Base-by-base conservation (phyloP, 805 yeast genomes). In the Candida parachauliodes region DNA sequence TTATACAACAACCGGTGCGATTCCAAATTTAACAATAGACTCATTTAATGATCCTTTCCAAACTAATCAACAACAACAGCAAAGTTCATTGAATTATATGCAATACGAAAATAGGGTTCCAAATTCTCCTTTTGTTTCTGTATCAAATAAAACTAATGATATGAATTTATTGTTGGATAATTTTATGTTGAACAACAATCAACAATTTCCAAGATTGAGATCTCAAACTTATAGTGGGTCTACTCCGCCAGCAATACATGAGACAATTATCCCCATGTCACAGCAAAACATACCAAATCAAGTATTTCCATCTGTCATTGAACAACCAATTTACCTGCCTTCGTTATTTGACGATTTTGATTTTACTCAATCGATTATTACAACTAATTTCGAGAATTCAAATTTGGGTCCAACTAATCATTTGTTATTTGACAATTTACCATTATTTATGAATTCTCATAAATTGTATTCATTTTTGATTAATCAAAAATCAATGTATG, bases 351-450 rank as follows among this genome's bases (percentile, higher is more conserved):
- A 84, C 52, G 79, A 81, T 42, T 62, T 78, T 28, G 82, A 82
- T 45, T 78, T 82, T 40, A 60, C 74, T 20, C 65, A 72, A 25
- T 62, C 82, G 28, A 70, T 76, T 28, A 70, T 83, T 63, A 81
- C 83, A n/a, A 79, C 89, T 2, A 77, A 84, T 28, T 78, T 79
- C 48, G 83, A 81, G 38, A 87, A 83, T 51, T 72, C 85, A 3
- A 66, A 78, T 31, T 55, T 87, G 47, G 79, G 84, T 12, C 94
- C 95, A 12, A 80, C 95, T 1, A 77, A 83, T 47, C 79, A 87
- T 9, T 68, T 91, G 31, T 71, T 89, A 46, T 68, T 93, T 38
- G 85, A 88, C 31, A 88, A 89, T 52, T 71, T 91, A 36, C 97
- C 97, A 9, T 71, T 79, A 29, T 72, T 88, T 3, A 59, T 85